A percentile compares a stretch with the other conserved stretches of the same genome.
Conservation (phyloP, 139 green algal genomes). For the Picochlorum sp. region DNA sequence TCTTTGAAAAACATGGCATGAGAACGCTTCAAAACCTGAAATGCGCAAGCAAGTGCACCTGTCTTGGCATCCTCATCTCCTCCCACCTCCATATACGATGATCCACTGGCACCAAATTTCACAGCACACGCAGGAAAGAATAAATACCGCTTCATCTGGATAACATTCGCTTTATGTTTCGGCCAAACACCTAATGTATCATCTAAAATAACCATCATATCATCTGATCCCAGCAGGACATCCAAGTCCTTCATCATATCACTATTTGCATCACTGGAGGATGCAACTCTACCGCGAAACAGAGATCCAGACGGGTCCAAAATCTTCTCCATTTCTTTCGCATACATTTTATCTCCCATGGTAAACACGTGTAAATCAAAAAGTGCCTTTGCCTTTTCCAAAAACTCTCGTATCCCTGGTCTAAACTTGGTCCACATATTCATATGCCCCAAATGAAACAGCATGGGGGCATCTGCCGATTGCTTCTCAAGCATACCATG, state of each 20-base stretch:
- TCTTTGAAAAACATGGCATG: slow-evolving; percentile 43
- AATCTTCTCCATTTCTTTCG: slow-evolving; percentile 70
- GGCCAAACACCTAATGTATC: slow-evolving; percentile 86
- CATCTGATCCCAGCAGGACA: slow-evolving; percentile 71
- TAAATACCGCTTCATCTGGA: slow-evolving; percentile 79
- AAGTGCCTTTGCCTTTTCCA: slow-evolving; percentile 35
- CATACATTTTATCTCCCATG: slow-evolving; percentile 86
- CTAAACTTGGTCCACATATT: slow-evolving; percentile 91
- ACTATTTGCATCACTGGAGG: slow-evolving; percentile 38
- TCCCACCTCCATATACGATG: slow-evolving; percentile 44
- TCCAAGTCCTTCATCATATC: slow-evolving; percentile 74
- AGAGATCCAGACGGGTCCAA: slow-evolving; percentile 61
- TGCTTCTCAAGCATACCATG: neutral
- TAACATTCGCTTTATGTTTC: slow-evolving; percentile 68
- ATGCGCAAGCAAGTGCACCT: slow-evolving; percentile 40
- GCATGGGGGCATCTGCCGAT: slow-evolving; percentile 10
- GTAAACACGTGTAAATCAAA: slow-evolving; percentile 95
- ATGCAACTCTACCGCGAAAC: slow-evolving; percentile 67
- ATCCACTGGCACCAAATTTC: slow-evolving; percentile 28
- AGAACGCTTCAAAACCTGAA: slow-evolving; percentile 41
- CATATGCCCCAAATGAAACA: slow-evolving; percentile 63
- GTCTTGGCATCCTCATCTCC: slow-evolving; percentile 45
- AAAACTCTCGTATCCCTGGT: slow-evolving; percentile 59
- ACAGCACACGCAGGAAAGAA: slow-evolving; percentile 69
- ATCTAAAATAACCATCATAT: slow-evolving; percentile 77